These are phyloP conservation scores for Neurospora sp. DNA, from an alignment of 495 filamentous ascomycete species.

Conservation along the genomic window DNA sequence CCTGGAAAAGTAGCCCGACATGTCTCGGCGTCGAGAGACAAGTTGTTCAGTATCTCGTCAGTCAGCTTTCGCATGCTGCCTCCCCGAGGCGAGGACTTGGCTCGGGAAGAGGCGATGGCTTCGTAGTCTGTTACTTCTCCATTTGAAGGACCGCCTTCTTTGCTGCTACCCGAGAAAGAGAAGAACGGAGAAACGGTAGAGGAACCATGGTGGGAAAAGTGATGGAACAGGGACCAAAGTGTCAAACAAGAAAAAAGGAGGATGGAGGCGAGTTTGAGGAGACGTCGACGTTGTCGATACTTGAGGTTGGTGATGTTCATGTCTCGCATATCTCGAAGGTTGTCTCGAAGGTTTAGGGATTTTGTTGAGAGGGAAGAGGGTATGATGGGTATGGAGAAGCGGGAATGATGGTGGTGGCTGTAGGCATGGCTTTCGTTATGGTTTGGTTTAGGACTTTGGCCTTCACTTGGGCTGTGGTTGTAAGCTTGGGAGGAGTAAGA, in stretches of 20 bases:
- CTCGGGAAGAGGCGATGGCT: background rate
- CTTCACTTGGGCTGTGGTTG: background rate
- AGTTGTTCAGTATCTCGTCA: slow-evolving; percentile 25
- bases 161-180: background rate
- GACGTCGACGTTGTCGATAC: background rate
- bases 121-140: slow-evolving; percentile 15
- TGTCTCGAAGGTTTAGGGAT: background rate
- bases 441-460: background rate
- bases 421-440: background rate
- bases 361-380: background rate
- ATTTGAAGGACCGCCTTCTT: background rate
- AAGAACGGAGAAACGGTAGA: background rate
- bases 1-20: slow-evolving; percentile 37
- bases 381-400: background rate
- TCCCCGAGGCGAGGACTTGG: background rate
- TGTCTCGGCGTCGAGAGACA: slow-evolving; percentile 29
- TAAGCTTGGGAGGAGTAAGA: background rate
- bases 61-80: slow-evolving; percentile 2
- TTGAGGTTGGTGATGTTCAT: background rate
- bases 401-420: background rate
- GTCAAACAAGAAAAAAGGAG: background rate
- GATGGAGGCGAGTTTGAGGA: background rate
- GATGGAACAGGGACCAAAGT: background rate
- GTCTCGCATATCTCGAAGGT: background rate
- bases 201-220: background rate